phyloP scores from a whole-genome alignment of 306 rosid species.

The Chamaecrista fasciculata region DNA sequence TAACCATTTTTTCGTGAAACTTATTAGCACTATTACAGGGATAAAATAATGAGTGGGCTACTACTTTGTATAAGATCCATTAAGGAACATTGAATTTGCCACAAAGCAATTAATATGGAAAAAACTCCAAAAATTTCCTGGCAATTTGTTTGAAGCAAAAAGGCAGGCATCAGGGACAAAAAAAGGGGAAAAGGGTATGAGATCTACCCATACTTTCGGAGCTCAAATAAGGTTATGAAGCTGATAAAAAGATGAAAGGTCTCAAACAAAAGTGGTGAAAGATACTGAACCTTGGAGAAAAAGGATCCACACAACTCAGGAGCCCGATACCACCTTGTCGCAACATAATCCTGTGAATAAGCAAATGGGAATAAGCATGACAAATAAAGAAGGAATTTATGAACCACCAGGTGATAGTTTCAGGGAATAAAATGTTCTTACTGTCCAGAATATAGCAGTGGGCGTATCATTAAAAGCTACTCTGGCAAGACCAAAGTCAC shows the following conservation, averaged over 20 bases:
- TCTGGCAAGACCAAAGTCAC: conserved; percentile 99
- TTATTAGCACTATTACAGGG: background rate
- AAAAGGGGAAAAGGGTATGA: background rate
- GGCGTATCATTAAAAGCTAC: conserved; percentile 99
- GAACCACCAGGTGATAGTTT: conserved; percentile 13
- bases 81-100: background rate
- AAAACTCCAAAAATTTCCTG: background rate
- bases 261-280: conserved; percentile 25
- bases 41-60: background rate
- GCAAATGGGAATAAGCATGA: conserved; percentile 30
- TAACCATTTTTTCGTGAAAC: background rate
- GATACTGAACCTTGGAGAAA: conserved; percentile 79
- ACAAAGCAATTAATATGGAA: background rate
- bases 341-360: conserved; percentile 81
- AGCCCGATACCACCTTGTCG: conserved; percentile 99
- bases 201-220: background rate
- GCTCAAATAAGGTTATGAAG: background rate
- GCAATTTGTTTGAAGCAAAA: conserved; percentile 6
- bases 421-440: conserved; percentile 39
- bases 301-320: conserved; percentile 99
- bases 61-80: background rate
- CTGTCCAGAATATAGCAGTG: conserved; percentile 99
- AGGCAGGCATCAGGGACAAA: background rate
- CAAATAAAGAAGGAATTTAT: conserved; percentile 15
- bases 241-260: conserved; percentile 12